These are phyloP conservation scores for Alnus rubra DNA, from an alignment of 306 rosid genomes.

Conservation along the genomic window DNA sequence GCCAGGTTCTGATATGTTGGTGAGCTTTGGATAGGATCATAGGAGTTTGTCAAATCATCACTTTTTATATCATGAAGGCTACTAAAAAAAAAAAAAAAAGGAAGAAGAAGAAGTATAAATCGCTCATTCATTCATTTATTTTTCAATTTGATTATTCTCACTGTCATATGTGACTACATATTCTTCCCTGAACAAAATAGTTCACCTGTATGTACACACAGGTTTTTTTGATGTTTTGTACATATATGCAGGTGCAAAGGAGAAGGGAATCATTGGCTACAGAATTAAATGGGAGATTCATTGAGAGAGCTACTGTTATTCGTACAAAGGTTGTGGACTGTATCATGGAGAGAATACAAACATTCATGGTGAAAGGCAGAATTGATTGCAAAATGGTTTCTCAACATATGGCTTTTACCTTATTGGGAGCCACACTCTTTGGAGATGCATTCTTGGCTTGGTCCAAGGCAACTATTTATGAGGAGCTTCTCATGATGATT, in stretches of 20 bases:
- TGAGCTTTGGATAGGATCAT: background rate
- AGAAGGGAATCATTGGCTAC: conserved; percentile 54
- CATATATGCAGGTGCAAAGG: conserved; percentile 52
- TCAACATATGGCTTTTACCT: conserved; percentile 77
- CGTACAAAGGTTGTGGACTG: conserved; percentile 49
- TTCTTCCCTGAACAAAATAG: background rate
- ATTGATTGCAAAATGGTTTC: conserved; percentile 61
- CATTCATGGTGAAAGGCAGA: conserved; percentile 35
- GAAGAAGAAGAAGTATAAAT: background rate
- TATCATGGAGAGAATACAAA: conserved; percentile 51
- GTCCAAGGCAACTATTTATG: conserved; percentile 70
- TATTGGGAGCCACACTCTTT: conserved; percentile 68
- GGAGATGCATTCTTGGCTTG: conserved; percentile 75
- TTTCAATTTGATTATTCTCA: conserved; percentile 17
- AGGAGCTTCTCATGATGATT: conserved; percentile 78
- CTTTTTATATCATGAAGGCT: background rate
- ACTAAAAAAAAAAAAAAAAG: no score
- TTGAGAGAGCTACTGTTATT: conserved; percentile 44
- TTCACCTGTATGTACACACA: background rate
- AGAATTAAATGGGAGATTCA: conserved; percentile 50
- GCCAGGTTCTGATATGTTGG: background rate
- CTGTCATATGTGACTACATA: background rate
- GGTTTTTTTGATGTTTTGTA: conserved; percentile 12
- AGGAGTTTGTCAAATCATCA: conserved; percentile 5
- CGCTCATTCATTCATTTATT: background rate